Conservation (phyloP, 768 basidiomycete genomes). For the Mycena alexandri region DNA sequence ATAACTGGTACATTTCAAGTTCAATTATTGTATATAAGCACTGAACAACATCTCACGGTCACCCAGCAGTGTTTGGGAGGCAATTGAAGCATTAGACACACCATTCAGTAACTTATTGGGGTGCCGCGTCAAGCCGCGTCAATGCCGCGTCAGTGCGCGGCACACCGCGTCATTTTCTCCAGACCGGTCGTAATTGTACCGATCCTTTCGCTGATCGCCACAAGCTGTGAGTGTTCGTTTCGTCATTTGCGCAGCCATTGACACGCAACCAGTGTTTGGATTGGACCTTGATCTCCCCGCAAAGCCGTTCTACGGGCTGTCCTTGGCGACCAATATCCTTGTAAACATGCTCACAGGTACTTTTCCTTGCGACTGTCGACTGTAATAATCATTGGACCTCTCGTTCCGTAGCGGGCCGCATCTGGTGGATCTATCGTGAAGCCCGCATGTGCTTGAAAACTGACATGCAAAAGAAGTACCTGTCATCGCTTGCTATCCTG, state of each 20-base stretch:
- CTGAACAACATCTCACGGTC: too few relatives aligned
- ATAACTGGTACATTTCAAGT: too few relatives aligned
- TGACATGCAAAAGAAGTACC: constrained; percentile 41
- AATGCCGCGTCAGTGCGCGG: too few relatives aligned
- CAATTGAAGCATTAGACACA: too few relatives aligned
- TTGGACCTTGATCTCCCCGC: constrained; percentile 44
- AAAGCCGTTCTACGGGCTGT: constrained; percentile 45
- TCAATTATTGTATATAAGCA: too few relatives aligned
- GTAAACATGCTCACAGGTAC: constrained; percentile 48
- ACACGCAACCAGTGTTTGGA: constrained; percentile 28
- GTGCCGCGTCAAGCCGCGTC: too few relatives aligned
- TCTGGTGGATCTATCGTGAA: constrained; percentile 48
- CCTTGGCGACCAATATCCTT: constrained; percentile 46
- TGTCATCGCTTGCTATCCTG: constrained; percentile 48
- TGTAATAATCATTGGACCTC: not conserved
- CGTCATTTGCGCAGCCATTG: not conserved
- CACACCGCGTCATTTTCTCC: too few relatives aligned
- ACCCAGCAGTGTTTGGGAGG: too few relatives aligned
- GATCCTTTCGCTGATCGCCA: constrained; percentile 41
- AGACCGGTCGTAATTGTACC: constrained; percentile 46
- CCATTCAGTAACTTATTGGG: too few relatives aligned
- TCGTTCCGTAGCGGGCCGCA: constrained; percentile 42
- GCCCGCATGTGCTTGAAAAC: constrained; percentile 44
- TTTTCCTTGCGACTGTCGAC: too few relatives aligned
- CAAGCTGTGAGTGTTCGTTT: constrained; percentile 39